Percentiles rank a stretch among this genome's conserved stretches.
phyloP scores from a whole-genome alignment of 805 yeast genomes.

The Wickerhamiella domercqiae region DNA sequence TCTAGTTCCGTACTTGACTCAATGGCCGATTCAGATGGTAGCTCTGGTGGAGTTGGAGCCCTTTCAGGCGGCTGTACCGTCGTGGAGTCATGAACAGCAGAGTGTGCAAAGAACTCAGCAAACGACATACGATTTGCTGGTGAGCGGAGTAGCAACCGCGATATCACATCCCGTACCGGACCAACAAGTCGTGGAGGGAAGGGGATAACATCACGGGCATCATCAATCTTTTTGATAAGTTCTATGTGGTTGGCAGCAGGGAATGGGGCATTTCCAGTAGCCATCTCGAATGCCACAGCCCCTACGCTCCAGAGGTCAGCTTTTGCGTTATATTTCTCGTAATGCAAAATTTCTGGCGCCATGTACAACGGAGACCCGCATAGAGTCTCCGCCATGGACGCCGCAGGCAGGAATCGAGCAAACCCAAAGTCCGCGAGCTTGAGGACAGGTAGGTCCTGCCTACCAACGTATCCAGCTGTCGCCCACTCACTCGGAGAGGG shows the following conservation, averaged over 20 bases:
- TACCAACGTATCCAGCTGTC: constrained; percentile 46
- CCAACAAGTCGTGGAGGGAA: constrained; percentile 56
- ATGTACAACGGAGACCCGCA: constrained; percentile 96
- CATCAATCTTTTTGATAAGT: constrained; percentile 70
- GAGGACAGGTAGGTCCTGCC: constrained; percentile 64
- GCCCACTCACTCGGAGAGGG: constrained; percentile 27
- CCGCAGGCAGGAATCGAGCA: constrained; percentile 84
- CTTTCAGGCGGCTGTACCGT: neutral
- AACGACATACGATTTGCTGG: constrained; percentile 83
- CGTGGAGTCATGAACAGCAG: neutral
- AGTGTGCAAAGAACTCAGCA: constrained; percentile 60
- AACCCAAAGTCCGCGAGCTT: constrained; percentile 97
- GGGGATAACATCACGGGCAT: constrained; percentile 56
- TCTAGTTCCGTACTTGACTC: constrained; percentile 1
- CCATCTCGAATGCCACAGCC: constrained; percentile 89
- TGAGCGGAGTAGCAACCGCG: constrained; percentile 61
- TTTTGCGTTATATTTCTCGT: constrained; percentile 91
- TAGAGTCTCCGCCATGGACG: constrained; percentile 89
- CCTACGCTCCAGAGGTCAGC: constrained; percentile 99
- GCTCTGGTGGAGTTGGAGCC: neutral
- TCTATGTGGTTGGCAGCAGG: constrained; percentile 89
- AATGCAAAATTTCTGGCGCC: constrained; percentile 95
- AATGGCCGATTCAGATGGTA: constrained; percentile 1
- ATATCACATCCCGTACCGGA: constrained; percentile 52
- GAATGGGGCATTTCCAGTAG: constrained; percentile 93